A percentile compares a stretch with the other conserved stretches of the same genome.
Conservation (phyloP, 176 grass and related monocot species). For the Rhynchospora tenuis region DNA sequence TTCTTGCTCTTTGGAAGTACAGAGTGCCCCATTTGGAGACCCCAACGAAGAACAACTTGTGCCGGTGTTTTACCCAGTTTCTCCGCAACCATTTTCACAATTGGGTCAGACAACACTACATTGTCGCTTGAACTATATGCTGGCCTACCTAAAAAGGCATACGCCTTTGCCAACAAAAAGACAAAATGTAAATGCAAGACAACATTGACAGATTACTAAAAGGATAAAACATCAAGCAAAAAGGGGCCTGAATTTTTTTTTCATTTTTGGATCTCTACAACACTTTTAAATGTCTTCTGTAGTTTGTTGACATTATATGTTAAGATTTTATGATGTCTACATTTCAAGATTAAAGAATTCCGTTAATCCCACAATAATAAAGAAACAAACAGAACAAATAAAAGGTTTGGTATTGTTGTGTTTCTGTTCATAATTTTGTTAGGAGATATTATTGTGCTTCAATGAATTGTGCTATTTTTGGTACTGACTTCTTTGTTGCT, state of each 20-base stretch:
- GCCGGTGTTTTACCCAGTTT: conserved; percentile 64
- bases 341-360: too few species aligned
- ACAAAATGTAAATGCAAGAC: conserved; percentile 11
- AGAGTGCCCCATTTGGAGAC: conserved; percentile 63
- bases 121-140: conserved; percentile 38
- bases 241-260: not conserved
- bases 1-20: conserved; percentile 68
- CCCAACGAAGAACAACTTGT: conserved; percentile 56
- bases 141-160: conserved; percentile 52
- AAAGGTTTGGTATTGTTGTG: too few species aligned
- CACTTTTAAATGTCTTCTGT: not conserved
- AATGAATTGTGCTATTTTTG: too few species aligned
- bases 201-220: not conserved
- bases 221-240: not conserved
- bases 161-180: conserved; percentile 33
- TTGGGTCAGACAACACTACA: conserved; percentile 36
- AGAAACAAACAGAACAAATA: too few species aligned
- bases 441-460: too few species aligned
- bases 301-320: not conserved
- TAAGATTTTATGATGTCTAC: too few species aligned
- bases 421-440: too few species aligned
- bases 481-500: too few species aligned
- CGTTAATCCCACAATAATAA: too few species aligned
- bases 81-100: conserved; percentile 40
- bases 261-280: not conserved